Evolutionary conservation across 1,139 yeast species (phyloP), one percentile per base, ranked within the genome.

Genomic region (Kodamaea suecica): DNA sequence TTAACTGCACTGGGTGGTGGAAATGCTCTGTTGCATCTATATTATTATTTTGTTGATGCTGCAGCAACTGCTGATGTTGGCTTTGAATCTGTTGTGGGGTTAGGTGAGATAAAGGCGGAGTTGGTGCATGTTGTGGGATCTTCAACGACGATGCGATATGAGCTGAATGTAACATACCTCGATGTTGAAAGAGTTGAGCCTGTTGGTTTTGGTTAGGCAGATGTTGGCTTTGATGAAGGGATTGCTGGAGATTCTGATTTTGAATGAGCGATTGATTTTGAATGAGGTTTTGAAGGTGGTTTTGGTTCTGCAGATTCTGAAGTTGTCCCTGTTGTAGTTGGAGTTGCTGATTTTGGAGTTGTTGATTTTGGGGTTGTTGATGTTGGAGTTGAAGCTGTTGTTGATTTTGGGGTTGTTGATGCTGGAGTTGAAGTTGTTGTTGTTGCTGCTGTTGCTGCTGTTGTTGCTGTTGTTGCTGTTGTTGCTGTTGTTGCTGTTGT

Each of bases 391-490:
- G 41, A 17, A 38, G 45, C 13, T 33, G 42, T 9, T 19, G 21
- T n/a, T 28, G 32, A 13, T 25, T 28, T 11, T 26, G 41, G 17
- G 37, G 45, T 11, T 33, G 42, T 9, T 19, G 21, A 8, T 37
- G 49, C 14, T 41, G 43, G 14, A 23, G 42, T 15, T 39, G 40
- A 17, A 34, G 45, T 23, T 38, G 50, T 5, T 27, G 31, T 27
- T 31, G 8, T 24, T 12, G 26, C 13, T 7, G 6, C 20, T 38
- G 38, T 7, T 33, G 41, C 31, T 24, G 23, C 17, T 35, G 45
- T 17, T 39, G 44, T 11, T 43, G 52, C 29, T 37, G 47, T 20
- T 42, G 55, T 15, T 43, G 53, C n/a, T 41, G 37, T 19, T 33
- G 44, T 14, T 40, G 44, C 4, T 34, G 43, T 21, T 40, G 41